Evolutionary conservation across 2,329 filamentous ascomycete genomes (phyloP).

Genomic region (Boeremia lycopersici): DNA sequence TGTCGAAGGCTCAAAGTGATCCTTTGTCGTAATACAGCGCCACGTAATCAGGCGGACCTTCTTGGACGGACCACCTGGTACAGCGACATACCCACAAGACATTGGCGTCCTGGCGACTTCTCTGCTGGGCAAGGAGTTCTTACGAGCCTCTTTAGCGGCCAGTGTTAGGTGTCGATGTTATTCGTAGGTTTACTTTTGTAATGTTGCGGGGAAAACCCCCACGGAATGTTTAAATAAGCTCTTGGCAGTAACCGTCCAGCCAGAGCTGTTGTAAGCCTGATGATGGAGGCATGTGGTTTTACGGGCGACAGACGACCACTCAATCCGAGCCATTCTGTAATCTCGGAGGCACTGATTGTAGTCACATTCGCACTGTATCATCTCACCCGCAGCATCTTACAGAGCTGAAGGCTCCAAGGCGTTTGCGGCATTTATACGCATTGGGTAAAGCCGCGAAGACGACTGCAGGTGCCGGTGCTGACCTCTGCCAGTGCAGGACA

Average conservation of each 20-base stretch:
- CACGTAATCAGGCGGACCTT: background rate
- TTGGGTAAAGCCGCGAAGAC: conserved; percentile 14
- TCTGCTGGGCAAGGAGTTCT: too few relatives aligned
- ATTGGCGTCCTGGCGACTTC: background rate
- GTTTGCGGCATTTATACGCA: conserved; percentile 29
- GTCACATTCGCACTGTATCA: conserved; percentile 1
- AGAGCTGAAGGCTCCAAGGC: conserved; percentile 1
- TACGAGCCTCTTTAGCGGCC: too few relatives aligned
- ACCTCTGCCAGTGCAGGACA: conserved; percentile 9
- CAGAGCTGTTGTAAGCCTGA: conserved; percentile 9
- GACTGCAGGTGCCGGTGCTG: conserved; percentile 11
- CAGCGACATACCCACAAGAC: background rate
- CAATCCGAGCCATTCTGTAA: background rate
- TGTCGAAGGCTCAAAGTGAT: background rate
- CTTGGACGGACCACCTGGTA: background rate
- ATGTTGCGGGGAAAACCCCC: conserved; percentile 10
- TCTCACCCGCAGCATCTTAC: conserved; percentile 2
- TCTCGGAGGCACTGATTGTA: background rate
- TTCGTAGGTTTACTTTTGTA: background rate
- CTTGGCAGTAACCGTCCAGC: conserved; percentile 20
- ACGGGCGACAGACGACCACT: background rate
- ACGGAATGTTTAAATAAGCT: conserved; percentile 14
- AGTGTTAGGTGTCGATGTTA: background rate
- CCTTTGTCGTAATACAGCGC: background rate
- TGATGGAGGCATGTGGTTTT: background rate